These are phyloP conservation scores for Aspergillus taichungensis DNA, from an alignment of 495 filamentous ascomycete species.

Conservation along the genomic window DNA sequence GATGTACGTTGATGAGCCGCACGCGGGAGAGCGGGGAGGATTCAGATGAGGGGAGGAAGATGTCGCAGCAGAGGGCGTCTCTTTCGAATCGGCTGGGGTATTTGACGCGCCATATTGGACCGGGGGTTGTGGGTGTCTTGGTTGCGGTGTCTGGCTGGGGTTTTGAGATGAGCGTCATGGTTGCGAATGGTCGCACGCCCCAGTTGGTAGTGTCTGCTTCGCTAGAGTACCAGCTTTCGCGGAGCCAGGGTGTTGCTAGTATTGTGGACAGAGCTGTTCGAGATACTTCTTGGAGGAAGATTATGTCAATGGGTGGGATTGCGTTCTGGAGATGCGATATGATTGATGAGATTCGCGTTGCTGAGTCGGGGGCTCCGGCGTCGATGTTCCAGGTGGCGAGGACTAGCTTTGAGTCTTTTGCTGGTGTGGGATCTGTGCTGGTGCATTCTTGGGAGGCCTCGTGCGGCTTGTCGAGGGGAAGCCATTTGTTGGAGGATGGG, in stretches of 20 bases:
- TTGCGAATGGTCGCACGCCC: not conserved
- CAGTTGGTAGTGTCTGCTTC: not conserved
- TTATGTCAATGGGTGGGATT: not conserved
- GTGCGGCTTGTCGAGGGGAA: not conserved
- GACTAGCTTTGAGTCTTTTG: not conserved
- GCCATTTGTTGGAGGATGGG: not conserved
- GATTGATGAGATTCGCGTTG: not conserved
- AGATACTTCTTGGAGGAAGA: constrained; percentile 3
- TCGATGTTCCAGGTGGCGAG: constrained; percentile 3
- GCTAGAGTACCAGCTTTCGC: not conserved
- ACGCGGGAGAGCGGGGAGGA: not conserved
- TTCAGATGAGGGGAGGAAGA: constrained; percentile 8
- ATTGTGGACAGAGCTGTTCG: not conserved
- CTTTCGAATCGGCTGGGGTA: constrained; percentile 13
- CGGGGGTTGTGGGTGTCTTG: constrained; percentile 9
- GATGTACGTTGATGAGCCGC: constrained; percentile 16
- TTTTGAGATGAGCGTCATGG: not conserved
- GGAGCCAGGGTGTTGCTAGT: not conserved
- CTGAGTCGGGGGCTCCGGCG: not conserved
- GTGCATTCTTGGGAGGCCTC: not conserved
- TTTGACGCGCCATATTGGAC: constrained; percentile 13
- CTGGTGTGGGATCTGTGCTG: not conserved
- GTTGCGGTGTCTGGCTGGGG: no score
- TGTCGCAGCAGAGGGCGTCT: constrained; percentile 19
- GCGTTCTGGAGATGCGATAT: not conserved